These are phyloP conservation scores for Aspergillus haitiensis DNA, from an alignment of 495 filamentous ascomycete genomes.

Conservation along the genomic window DNA sequence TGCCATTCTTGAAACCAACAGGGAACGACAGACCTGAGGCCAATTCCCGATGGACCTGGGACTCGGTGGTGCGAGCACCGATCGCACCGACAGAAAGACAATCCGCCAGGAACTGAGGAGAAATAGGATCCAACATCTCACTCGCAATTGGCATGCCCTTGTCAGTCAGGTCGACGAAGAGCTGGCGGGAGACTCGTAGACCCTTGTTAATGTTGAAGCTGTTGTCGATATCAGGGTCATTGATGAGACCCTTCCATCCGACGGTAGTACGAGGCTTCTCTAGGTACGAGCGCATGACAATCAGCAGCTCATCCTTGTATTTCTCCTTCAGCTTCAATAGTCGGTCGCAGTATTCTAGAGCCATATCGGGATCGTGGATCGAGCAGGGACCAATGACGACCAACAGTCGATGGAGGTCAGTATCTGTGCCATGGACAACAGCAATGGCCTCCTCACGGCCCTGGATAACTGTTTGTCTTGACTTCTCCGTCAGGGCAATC, in stretches of 20 bases:
- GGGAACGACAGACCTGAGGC: conserved; percentile 95
- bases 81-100: conserved; percentile 88
- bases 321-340: conserved; percentile 83
- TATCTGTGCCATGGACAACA: conserved; percentile 77
- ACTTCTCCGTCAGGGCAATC: conserved; percentile 75
- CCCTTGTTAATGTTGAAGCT: conserved; percentile 99
- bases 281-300: conserved; percentile 97
- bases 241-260: conserved; percentile 99
- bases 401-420: conserved; percentile 68
- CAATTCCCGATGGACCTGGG: conserved; percentile 91
- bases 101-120: conserved; percentile 97
- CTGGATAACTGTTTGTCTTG: conserved; percentile 74
- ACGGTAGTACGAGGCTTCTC: conserved; percentile 99
- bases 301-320: conserved; percentile 83
- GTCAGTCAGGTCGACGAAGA: conserved; percentile 92
- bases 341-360: conserved; percentile 89
- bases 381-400: conserved; percentile 96
- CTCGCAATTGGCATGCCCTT: conserved; percentile 97
- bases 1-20: conserved; percentile 99
- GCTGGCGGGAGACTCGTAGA: conserved; percentile 76
- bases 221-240: conserved; percentile 98
- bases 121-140: conserved; percentile 99
- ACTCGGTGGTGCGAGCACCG: conserved; percentile 93
- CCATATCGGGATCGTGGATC: conserved; percentile 91
- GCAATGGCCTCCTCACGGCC: conserved; percentile 80